Percentiles rank a stretch among this genome's conserved stretches.
phyloP scores from a whole-genome alignment of 1,284 basidiomycete species.

The Meripilus lineatus region DNA sequence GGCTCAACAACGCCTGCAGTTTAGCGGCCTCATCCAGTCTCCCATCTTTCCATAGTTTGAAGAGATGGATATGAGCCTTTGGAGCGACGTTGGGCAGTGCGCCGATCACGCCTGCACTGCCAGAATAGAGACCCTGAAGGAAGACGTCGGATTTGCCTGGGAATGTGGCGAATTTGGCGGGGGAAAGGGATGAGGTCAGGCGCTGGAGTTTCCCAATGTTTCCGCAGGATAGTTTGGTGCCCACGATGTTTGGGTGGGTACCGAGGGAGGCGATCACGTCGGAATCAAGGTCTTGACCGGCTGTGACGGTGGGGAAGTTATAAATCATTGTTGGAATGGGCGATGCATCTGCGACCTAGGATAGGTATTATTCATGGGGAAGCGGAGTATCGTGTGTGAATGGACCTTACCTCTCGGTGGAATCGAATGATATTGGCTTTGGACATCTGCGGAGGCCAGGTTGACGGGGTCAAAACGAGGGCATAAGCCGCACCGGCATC shows the following conservation, averaged over 20 bases:
- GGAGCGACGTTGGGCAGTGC: conserved; percentile 77
- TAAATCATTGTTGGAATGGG: conserved; percentile 88
- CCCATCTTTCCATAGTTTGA: conserved; percentile 53
- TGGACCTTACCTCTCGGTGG: conserved; percentile 48
- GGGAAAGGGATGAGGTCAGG: conserved; percentile 51
- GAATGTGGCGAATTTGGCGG: conserved; percentile 55
- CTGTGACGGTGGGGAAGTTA: conserved; percentile 82
- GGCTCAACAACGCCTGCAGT: conserved; percentile 66
- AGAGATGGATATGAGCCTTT: conserved; percentile 64
- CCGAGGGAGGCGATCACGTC: conserved; percentile 73
- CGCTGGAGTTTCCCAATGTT: conserved; percentile 82
- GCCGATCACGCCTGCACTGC: conserved; percentile 67
- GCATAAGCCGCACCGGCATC: conserved; percentile 77
- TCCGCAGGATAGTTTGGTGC: conserved; percentile 84
- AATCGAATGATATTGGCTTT: conserved; percentile 58
- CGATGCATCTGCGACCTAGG: conserved; percentile 73
- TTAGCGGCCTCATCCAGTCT: conserved; percentile 61
- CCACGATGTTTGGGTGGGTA: conserved; percentile 84
- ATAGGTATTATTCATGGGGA: too few relatives aligned
- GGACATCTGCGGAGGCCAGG: conserved; percentile 63
- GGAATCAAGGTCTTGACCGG: conserved; percentile 84
- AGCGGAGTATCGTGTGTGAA: neutral
- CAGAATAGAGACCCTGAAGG: conserved; percentile 63
- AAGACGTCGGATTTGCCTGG: conserved; percentile 64
- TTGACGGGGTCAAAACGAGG: conserved; percentile 70